Base-by-base conservation (phyloP, 1,284 basidiomycete species). In the Leccinum fallax region DNA sequence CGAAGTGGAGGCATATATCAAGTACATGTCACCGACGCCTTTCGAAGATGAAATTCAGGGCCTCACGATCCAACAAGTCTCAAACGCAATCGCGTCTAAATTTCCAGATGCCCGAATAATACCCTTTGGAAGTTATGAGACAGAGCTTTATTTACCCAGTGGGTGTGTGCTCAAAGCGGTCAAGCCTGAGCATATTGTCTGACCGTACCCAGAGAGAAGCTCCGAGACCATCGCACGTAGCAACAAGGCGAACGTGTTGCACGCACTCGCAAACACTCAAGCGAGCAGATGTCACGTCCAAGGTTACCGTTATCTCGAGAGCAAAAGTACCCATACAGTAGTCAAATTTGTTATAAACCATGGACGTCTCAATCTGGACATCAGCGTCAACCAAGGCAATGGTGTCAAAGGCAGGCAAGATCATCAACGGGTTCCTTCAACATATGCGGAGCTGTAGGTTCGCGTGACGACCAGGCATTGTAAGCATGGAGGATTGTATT, bases 121-220 rank as follows among this genome's bases (percentile, higher is more conserved):
- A 59, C 90, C 95, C 0, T 99, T 99, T 75, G 97, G 97, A 16
- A 95, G 92, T 69, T 97, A 92, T 74, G 90, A 93, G 71, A 99
- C 97, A n/a, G n/a, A 95, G 71, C 80, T 99, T 28, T 99, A 99
- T 76, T 83, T 99, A 13, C 97, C 97, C 28, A 0, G 28, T 30
- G 8, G 28, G 28, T 30, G 28, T 28, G 28, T 30, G 28, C 28
- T 30, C 28, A 30, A 30, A 30, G 28, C 28, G 28, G 28, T 30
- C 0, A 30, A 26, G 15, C 19, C 15, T 53, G 34, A 53, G 52
- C 49, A 6, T 6, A 13, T n/a, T 59, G 60, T 51, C 62, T 67
- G 63, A 66, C 57, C 51, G 48, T 55, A 10, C 57, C 46, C 65
- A 90, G 90, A 51, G 90, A n/a, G n/a, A n/a, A n/a, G n/a, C 21